These are phyloP conservation scores for Chalciporus pseudorubinellus DNA, from an alignment of 768 basidiomycete genomes.

Conservation along the genomic window DNA sequence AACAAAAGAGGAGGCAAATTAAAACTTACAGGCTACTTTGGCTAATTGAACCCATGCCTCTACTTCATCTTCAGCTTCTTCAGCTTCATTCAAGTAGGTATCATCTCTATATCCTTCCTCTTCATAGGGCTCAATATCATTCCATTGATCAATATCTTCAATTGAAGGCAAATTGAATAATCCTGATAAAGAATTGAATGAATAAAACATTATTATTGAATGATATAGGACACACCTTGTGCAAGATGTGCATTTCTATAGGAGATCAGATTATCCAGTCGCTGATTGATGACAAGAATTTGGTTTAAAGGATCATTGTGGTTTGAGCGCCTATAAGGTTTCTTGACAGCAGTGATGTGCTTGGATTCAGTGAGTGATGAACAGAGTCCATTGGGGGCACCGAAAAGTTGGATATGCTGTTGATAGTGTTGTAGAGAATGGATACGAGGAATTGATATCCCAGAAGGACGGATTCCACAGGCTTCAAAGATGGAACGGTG, in stretches of 20 bases:
- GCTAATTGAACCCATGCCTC: background rate
- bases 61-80: background rate
- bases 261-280: slow-evolving; percentile 26
- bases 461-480: background rate
- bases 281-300: slow-evolving; percentile 31
- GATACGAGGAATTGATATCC: slow-evolving; percentile 28
- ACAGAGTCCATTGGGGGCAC: slow-evolving; percentile 26
- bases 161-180: background rate
- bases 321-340: slow-evolving; percentile 32
- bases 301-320: slow-evolving; percentile 20
- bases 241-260: slow-evolving; percentile 1
- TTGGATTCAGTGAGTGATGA: slow-evolving; percentile 36
- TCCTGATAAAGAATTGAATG: background rate
- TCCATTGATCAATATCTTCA: background rate
- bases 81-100: background rate
- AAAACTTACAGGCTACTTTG: background rate
- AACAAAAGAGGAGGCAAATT: background rate
- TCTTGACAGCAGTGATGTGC: slow-evolving; percentile 36
- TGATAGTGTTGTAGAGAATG: slow-evolving; percentile 32
- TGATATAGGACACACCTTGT: background rate
- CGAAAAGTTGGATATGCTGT: slow-evolving; percentile 24
- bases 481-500: slow-evolving; percentile 17
- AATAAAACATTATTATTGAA: background rate
- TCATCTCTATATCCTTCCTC: background rate
- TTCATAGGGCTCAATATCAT: background rate